Evolutionary conservation across 208 protist genomes (phyloP), one percentile per base, ranked within the genome.

Genomic region (Trypanosoma vivax): DNA sequence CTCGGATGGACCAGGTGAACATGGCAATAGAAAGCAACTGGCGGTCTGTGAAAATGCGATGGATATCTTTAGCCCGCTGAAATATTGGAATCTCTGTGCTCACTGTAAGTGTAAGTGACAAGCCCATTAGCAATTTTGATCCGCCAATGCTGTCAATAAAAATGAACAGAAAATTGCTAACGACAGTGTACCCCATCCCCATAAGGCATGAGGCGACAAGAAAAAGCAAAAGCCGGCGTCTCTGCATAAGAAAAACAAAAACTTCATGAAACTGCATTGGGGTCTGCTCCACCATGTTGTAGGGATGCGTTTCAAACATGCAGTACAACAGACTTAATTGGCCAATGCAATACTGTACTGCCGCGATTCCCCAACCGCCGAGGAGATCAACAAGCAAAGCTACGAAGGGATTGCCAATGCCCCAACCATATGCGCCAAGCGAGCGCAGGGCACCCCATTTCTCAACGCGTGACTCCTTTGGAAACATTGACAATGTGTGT

Each of bases 1-100:
- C 77, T 13, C 84, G 70, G 35, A 85, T 28, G 1, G 65, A 25
- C 74, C 73, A 87, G 1, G 65, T 46, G 19, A 63, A 24, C 71
- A 83, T 71, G 2, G 70, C 50, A n/a, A 76, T 50, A 16, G 76
- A 57, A 30, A 89, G 62, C 64, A 92, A 67, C 30, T 74, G 52
- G 13, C 68, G 70, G 18, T 71, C 62, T 6, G 65, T 70, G 39
- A 86, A 68, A 21, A 34, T 58, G 30, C 49, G 18, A 35, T 75
- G 61, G 16, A 92, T 30, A 10, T 35, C 34, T n/a, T 63, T 60
- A 18, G 64, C 62, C 43, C 51, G 57, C 41, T 73, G 56, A 41
- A 89, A 83, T 23, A 92, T 50, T n/a, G 78, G 77, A 30, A 89
- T 79, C 51, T 92, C 84, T n/a, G 69, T 74, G 23, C 60, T 74